These are phyloP conservation scores for Trichosanthes truncata DNA, from an alignment of 306 rosid genomes.

Conservation along the genomic window DNA sequence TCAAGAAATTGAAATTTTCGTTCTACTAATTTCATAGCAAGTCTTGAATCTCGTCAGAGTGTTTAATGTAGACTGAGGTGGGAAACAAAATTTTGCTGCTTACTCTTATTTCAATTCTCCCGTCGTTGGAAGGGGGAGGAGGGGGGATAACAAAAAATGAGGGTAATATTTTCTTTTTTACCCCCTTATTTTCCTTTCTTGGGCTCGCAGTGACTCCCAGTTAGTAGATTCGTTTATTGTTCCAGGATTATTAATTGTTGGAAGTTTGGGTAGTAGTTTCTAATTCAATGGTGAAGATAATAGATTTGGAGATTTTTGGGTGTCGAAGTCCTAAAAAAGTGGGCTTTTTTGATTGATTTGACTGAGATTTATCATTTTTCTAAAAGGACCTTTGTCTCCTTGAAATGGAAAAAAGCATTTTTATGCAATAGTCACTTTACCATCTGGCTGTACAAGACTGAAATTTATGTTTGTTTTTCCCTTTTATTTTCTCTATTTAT, in stretches of 20 bases:
- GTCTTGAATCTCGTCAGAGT: neutral
- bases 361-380: neutral
- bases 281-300: neutral
- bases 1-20: neutral
- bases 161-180: neutral
- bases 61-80: neutral
- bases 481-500: constrained; percentile 9
- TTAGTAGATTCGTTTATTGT: neutral
- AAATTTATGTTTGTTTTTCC: constrained; percentile 13
- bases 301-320: neutral
- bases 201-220: neutral
- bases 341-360: neutral
- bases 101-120: neutral
- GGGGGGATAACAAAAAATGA: neutral
- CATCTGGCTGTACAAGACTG: neutral
- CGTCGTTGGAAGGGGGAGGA: neutral
- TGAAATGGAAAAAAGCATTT: neutral
- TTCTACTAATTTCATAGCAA: neutral
- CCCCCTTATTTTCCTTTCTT: neutral
- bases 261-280: neutral
- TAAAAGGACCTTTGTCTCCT: neutral
- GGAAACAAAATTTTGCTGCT: neutral
- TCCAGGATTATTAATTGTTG: neutral
- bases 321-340: neutral
- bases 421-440: neutral